These are phyloP conservation scores for Tetracladium setigerum DNA, from an alignment of 495 filamentous ascomycete species.

Conservation along the genomic window DNA sequence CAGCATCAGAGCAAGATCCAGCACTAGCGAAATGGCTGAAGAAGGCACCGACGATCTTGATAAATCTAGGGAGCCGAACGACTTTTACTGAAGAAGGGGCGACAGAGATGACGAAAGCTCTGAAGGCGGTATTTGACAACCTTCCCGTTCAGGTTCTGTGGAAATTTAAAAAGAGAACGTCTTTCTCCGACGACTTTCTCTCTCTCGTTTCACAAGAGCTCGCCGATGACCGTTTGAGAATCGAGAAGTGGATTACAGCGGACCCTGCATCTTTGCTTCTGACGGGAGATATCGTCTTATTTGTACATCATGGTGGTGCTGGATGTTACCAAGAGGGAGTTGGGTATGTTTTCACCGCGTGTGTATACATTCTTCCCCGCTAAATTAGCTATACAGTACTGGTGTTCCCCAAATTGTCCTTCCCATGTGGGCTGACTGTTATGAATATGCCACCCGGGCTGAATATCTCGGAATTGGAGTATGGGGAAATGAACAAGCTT, in stretches of 20 bases:
- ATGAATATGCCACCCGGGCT: conserved; percentile 37
- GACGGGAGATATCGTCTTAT: conserved; percentile 36
- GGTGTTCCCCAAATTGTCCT: conserved; percentile 42
- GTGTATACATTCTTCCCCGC: neutral
- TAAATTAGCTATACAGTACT: conserved; percentile 22
- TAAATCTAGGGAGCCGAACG: conserved; percentile 41
- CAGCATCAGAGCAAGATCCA: conserved; percentile 28
- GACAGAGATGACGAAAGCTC: conserved; percentile 25
- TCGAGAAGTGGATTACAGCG: conserved; percentile 37
- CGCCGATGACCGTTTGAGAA: conserved; percentile 25
- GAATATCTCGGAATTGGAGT: conserved; percentile 41
- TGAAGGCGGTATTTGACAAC: conserved; percentile 28
- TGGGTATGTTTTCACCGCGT: conserved; percentile 27
- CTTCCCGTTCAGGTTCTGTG: conserved; percentile 35
- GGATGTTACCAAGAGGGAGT: conserved; percentile 48
- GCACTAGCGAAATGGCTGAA: conserved; percentile 39
- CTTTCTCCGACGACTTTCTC: conserved; percentile 5
- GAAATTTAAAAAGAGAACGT: conserved; percentile 33
- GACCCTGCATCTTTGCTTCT: conserved; percentile 39
- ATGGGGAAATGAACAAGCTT: conserved; percentile 31
- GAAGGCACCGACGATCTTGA: conserved; percentile 35
- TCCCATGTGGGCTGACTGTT: conserved; percentile 42
- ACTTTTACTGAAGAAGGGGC: conserved; percentile 24
- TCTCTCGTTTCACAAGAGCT: conserved; percentile 7
- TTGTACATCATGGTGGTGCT: conserved; percentile 45